A percentile compares a stretch with the other conserved stretches of the same genome.
phyloP scores from a whole-genome alignment of 1,284 basidiomycete species.

The Melanopsichium pennsylvanicum region DNA sequence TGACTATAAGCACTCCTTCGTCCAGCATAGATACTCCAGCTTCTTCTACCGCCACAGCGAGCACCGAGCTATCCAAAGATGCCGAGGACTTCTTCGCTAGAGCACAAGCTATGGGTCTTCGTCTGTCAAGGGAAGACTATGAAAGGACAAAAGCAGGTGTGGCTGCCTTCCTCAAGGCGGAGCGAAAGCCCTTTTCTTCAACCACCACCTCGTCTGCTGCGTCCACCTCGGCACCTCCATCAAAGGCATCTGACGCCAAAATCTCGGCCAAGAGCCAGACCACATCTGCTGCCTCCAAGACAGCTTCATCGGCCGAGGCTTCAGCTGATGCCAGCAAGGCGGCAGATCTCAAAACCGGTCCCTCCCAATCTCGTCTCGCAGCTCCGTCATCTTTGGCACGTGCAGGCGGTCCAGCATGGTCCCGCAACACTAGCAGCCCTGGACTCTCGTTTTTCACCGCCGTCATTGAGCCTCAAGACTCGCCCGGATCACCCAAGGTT shows the following conservation, averaged over 20 bases:
- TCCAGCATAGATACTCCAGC: neutral
- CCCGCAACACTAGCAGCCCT: conserved; percentile 45
- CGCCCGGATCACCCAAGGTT: conserved; percentile 26
- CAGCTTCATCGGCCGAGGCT: neutral
- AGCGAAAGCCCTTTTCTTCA: conserved; percentile 38
- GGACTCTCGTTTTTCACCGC: conserved; percentile 54
- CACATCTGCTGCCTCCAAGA: neutral
- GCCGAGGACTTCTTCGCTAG: conserved; percentile 61
- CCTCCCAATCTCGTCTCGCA: conserved; percentile 20
- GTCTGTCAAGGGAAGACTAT: conserved; percentile 60
- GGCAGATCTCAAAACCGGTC: conserved; percentile 5
- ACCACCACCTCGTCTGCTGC: neutral
- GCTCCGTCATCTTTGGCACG: conserved; percentile 25
- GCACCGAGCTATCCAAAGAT: conserved; percentile 29
- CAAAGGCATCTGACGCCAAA: conserved; percentile 8
- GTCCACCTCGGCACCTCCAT: conserved; percentile 4
- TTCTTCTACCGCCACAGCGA: neutral
- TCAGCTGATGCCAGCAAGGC: conserved; percentile 1
- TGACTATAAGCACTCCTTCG: neutral
- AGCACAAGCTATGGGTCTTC: conserved; percentile 61
- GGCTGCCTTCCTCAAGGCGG: conserved; percentile 61
- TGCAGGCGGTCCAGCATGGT: conserved; percentile 18
- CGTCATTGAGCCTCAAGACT: conserved; percentile 33
- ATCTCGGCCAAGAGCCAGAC: conserved; percentile 1
- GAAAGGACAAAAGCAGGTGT: conserved; percentile 62